Evolutionary conservation across 1,284 basidiomycete species (phyloP).

Genomic region (Flammula alnicola): DNA sequence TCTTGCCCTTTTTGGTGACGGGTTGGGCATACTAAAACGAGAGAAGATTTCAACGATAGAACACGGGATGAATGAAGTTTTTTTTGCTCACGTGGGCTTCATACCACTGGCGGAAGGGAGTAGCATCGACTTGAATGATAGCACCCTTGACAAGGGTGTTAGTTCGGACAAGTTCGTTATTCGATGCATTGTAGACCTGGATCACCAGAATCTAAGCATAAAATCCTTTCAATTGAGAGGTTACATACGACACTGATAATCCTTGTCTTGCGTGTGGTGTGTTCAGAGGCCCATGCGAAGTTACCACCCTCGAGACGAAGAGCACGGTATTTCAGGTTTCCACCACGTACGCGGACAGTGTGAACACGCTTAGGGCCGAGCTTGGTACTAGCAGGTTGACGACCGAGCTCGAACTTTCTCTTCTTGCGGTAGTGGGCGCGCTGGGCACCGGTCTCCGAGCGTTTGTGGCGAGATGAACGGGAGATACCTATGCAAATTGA

Average conservation of each 20-base stretch:
- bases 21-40: slow-evolving; percentile 83
- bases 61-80: not conserved
- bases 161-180: slow-evolving; percentile 98
- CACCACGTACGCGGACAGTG: slow-evolving; percentile 91
- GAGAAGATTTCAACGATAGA: not conserved
- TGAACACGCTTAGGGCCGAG: slow-evolving; percentile 93
- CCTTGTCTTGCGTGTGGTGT: slow-evolving; percentile 91
- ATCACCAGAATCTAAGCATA: slow-evolving; percentile 4
- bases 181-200: slow-evolving; percentile 95
- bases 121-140: slow-evolving; percentile 95
- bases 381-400: slow-evolving; percentile 95
- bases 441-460: slow-evolving; percentile 90
- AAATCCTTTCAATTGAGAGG: not conserved
- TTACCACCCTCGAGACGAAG: slow-evolving; percentile 94
- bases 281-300: slow-evolving; percentile 96
- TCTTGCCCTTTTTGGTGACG: slow-evolving; percentile 85
- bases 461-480: slow-evolving; percentile 93
- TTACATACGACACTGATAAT: slow-evolving; percentile 90
- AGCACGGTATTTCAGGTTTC: slow-evolving; percentile 92
- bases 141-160: slow-evolving; percentile 96
- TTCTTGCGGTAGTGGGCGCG: slow-evolving; percentile 97
- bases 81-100: slow-evolving; percentile 83
- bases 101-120: slow-evolving; percentile 98
- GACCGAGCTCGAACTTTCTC: slow-evolving; percentile 98
- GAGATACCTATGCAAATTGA: slow-evolving; percentile 75